These are phyloP conservation scores for Leccinum imitatum DNA, from an alignment of 768 basidiomycete species.

Conservation along the genomic window DNA sequence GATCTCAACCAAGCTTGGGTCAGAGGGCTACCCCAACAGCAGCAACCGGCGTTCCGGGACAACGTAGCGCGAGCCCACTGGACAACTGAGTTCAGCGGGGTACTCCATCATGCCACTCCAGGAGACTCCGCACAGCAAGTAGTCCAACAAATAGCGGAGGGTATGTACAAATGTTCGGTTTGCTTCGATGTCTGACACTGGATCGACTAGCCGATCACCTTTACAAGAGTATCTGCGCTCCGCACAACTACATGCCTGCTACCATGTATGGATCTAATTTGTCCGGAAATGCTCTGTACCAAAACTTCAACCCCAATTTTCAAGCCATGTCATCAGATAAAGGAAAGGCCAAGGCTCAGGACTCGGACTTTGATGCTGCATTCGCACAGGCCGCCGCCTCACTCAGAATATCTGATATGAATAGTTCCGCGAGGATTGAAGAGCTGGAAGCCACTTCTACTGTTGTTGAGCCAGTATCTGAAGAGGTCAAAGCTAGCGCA, in stretches of 20 bases:
- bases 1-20: slow-evolving; percentile 55
- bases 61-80: slow-evolving; percentile 41
- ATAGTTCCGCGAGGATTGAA: slow-evolving; percentile 48
- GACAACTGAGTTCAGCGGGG: slow-evolving; percentile 54
- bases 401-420: slow-evolving; percentile 40
- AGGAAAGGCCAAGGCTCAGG: slow-evolving; percentile 78
- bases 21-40: slow-evolving; percentile 47
- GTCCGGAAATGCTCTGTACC: slow-evolving; percentile 36
- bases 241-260: slow-evolving; percentile 37
- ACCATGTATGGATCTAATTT: slow-evolving; percentile 35
- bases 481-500: slow-evolving; percentile 25
- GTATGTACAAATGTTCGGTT: slow-evolving; percentile 10
- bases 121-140: slow-evolving; percentile 35
- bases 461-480: slow-evolving; percentile 41
- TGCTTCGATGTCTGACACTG: slow-evolving; percentile 5
- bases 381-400: slow-evolving; percentile 68
- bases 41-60: slow-evolving; percentile 38
- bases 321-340: slow-evolving; percentile 36
- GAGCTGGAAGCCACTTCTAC: slow-evolving; percentile 49
- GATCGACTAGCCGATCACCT: slow-evolving; percentile 34
- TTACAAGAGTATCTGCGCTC: slow-evolving; percentile 36
- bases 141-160: slow-evolving; percentile 26
- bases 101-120: slow-evolving; percentile 23
- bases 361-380: slow-evolving; percentile 83
- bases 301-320: slow-evolving; percentile 27